Conservation (phyloP, 495 filamentous ascomycete species). For the Penicillium tannophilum region DNA sequence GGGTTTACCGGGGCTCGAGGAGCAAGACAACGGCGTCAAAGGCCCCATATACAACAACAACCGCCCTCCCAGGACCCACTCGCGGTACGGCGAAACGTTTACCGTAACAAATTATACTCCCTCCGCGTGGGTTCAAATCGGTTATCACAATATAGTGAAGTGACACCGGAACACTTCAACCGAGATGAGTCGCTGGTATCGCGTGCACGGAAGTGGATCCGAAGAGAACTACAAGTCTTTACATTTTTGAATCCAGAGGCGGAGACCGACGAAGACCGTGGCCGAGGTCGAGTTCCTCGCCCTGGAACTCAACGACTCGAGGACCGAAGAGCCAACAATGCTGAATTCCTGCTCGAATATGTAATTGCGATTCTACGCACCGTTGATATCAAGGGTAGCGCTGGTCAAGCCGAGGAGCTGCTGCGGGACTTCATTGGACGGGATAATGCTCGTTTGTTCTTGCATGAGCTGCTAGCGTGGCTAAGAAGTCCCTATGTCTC, state of each 20-base stretch:
- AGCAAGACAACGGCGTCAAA: conserved; percentile 27
- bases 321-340: conserved; percentile 66
- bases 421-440: conserved; percentile 83
- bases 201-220: conserved; percentile 83
- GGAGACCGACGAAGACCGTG: conserved; percentile 22
- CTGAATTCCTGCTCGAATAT: conserved; percentile 89
- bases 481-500: conserved; percentile 73
- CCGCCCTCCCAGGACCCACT: conserved; percentile 59
- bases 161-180: conserved; percentile 68
- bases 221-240: conserved; percentile 88
- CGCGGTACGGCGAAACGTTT: conserved; percentile 70
- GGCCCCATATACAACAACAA: conserved; percentile 26
- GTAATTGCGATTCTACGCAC: conserved; percentile 86
- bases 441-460: conserved; percentile 74
- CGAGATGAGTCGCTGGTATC: conserved; percentile 68
- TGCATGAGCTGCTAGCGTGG: conserved; percentile 84
- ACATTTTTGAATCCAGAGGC: conserved; percentile 62
- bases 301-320: conserved; percentile 41
- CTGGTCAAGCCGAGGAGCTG: conserved; percentile 85
- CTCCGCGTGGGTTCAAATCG: conserved; percentile 85
- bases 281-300: conserved; percentile 25
- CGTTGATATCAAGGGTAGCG: conserved; percentile 83
- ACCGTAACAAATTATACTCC: conserved; percentile 75
- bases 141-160: conserved; percentile 73
- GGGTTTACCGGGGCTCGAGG: conserved; percentile 1